Evolutionary conservation across 805 yeast species (phyloP).

Genomic region (Myxozyma kluyveri): DNA sequence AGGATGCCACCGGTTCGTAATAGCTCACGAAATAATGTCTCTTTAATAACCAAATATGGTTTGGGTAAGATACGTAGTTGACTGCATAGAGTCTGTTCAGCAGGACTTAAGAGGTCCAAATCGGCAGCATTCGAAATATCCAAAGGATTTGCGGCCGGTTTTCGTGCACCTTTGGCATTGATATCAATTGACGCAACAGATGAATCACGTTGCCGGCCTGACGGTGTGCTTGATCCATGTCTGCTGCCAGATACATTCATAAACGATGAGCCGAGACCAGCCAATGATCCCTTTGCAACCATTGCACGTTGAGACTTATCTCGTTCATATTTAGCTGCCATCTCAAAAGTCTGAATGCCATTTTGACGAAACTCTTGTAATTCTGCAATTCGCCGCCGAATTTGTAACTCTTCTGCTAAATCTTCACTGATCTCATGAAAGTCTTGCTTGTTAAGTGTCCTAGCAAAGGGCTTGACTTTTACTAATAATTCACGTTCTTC

Average conservation of each 20-base stretch:
- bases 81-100: constrained; percentile 82
- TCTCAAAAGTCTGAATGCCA: constrained; percentile 81
- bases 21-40: constrained; percentile 81
- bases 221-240: constrained; percentile 23
- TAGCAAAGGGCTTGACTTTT: constrained; percentile 73
- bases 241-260: constrained; percentile 16
- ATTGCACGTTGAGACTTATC: constrained; percentile 57
- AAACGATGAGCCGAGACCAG: constrained; percentile 16
- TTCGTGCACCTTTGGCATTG: constrained; percentile 33
- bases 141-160: constrained; percentile 38
- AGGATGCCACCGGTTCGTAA: constrained; percentile 78
- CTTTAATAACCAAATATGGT: constrained; percentile 90
- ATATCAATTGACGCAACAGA: constrained; percentile 16
- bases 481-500: constrained; percentile 84
- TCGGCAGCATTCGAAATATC: constrained; percentile 65
- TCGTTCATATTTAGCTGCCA: constrained; percentile 80
- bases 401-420: constrained; percentile 70
- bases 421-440: constrained; percentile 72
- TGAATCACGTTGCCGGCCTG: constrained; percentile 23
- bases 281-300: constrained; percentile 19
- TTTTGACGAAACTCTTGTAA: constrained; percentile 90
- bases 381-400: constrained; percentile 79
- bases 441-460: constrained; percentile 77
- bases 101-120: constrained; percentile 75
- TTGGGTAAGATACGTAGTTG: constrained; percentile 84